phyloP scores from a whole-genome alignment of 1,284 basidiomycete genomes.

The Prillingera fragicola region DNA sequence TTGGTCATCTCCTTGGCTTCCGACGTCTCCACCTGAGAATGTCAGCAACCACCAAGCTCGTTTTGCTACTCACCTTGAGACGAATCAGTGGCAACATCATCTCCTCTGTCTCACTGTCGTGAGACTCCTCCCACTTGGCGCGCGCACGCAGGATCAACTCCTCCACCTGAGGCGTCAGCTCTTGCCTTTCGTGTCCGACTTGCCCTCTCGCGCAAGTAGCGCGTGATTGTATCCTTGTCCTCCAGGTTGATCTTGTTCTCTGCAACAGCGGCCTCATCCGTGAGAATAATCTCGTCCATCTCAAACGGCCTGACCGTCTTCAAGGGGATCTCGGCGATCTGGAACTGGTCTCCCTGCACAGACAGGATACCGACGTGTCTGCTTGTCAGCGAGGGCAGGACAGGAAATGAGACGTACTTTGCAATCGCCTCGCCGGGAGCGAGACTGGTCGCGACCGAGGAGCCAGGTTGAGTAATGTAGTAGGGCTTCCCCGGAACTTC shows the following conservation, averaged over 20 bases:
- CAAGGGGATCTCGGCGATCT: constrained; percentile 75
- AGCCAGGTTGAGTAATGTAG: constrained; percentile 89
- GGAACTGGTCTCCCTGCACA: constrained; percentile 79
- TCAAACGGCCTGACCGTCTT: constrained; percentile 93
- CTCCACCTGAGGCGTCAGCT: constrained; percentile 58
- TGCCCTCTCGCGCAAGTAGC: constrained; percentile 69
- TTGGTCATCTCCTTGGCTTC: constrained; percentile 85
- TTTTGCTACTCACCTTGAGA: constrained; percentile 58
- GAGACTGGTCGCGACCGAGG: constrained; percentile 86
- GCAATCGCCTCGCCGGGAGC: constrained; percentile 82
- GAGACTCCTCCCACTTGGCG: constrained; percentile 70
- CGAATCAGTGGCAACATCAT: constrained; percentile 84
- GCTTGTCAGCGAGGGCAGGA: background rate
- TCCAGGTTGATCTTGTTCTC: constrained; percentile 60
- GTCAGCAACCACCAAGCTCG: background rate
- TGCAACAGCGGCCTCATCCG: constrained; percentile 67
- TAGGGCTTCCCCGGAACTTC: constrained; percentile 86
- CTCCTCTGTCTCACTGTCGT: constrained; percentile 53
- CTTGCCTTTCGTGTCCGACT: constrained; percentile 16
- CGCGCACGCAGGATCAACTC: constrained; percentile 72
- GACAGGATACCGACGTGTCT: constrained; percentile 84
- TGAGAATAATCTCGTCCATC: constrained; percentile 73
- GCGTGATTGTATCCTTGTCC: constrained; percentile 73
- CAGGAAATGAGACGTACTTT: constrained; percentile 57
- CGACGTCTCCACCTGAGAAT: constrained; percentile 74